phyloP scores from a whole-genome alignment of 345 rosid genomes.

The Eucalyptus marginata region DNA sequence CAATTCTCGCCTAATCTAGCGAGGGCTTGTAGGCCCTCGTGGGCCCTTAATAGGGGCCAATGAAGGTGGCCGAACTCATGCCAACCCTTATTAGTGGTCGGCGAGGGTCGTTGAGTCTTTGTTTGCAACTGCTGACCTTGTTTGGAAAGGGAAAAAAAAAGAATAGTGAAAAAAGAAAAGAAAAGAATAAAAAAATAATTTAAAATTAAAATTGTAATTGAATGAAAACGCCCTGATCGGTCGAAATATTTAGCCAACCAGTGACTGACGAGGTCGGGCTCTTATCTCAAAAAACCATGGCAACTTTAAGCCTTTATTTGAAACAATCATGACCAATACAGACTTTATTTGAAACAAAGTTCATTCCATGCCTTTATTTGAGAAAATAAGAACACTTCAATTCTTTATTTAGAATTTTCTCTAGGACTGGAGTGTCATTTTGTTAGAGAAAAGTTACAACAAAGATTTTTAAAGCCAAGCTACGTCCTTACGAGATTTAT shows the following conservation, averaged over 20 bases:
- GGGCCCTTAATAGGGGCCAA: fast-evolving
- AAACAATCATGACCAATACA: too few species aligned
- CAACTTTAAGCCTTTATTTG: too few species aligned
- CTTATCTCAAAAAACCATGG: fast-evolving
- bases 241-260: fast-evolving
- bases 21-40: too few species aligned
- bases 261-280: fast-evolving
- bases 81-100: fast-evolving
- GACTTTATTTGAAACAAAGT: fast-evolving
- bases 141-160: too few species aligned
- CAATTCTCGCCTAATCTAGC: fast-evolving
- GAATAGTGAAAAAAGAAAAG: too few species aligned
- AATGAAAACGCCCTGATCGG: fast-evolving
- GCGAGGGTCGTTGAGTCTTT: fast-evolving
- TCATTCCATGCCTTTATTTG: fast-evolving
- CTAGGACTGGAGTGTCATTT: too few species aligned
- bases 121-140: fast-evolving
- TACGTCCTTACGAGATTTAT: background rate
- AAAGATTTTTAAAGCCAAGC: too few species aligned
- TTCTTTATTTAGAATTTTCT: too few species aligned
- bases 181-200: too few species aligned
- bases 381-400: too few species aligned
- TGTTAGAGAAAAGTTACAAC: fast-evolving
- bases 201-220: too few species aligned
- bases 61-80: too few species aligned